A percentile compares a stretch with the other conserved stretches of the same genome.
These are phyloP conservation scores for Exophiala lecanii-corni DNA, from an alignment of 2,329 filamentous ascomycete species.

Conservation along the genomic window DNA sequence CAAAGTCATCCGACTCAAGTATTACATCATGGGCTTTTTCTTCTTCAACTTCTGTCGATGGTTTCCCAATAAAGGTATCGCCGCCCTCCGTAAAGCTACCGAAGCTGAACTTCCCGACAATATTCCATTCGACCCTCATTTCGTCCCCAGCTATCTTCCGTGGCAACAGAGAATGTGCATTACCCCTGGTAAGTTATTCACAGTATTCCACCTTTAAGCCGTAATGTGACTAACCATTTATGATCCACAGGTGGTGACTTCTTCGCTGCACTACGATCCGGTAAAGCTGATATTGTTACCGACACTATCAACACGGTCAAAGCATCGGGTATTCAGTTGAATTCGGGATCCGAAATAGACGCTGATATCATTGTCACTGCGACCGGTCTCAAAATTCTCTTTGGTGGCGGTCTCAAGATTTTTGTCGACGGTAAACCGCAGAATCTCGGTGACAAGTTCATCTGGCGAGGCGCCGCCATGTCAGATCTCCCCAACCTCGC, in stretches of 20 bases:
- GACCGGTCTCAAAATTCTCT: conserved; percentile 39
- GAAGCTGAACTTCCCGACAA: conserved; percentile 20
- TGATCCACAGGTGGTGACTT: conserved; percentile 56
- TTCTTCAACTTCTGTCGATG: conserved; percentile 25
- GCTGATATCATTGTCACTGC: conserved; percentile 44
- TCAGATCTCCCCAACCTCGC: conserved; percentile 42
- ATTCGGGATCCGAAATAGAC: conserved; percentile 37
- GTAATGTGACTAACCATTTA: conserved; percentile 1
- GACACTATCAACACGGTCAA: conserved; percentile 51
- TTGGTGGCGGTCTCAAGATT: conserved; percentile 35
- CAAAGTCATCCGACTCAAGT: conserved; percentile 21
- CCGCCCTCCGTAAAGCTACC: conserved; percentile 18
- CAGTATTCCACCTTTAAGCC: background rate
- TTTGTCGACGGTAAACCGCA: conserved; percentile 35
- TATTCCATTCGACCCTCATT: conserved; percentile 54
- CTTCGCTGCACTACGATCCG: conserved; percentile 48
- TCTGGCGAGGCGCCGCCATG: conserved; percentile 43
- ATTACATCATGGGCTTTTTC: conserved; percentile 18
- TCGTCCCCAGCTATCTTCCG: conserved; percentile 57
- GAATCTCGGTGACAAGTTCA: conserved; percentile 33
- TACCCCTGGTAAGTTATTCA: conserved; percentile 17
- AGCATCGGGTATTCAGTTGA: conserved; percentile 44
- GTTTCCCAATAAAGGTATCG: conserved; percentile 19
- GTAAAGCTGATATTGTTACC: conserved; percentile 52
- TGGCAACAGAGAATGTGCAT: conserved; percentile 75